A percentile compares a stretch with the other conserved stretches of the same genome.
phyloP scores from a whole-genome alignment of 139 green algal genomes.

The Dunaliella primolecta region DNA sequence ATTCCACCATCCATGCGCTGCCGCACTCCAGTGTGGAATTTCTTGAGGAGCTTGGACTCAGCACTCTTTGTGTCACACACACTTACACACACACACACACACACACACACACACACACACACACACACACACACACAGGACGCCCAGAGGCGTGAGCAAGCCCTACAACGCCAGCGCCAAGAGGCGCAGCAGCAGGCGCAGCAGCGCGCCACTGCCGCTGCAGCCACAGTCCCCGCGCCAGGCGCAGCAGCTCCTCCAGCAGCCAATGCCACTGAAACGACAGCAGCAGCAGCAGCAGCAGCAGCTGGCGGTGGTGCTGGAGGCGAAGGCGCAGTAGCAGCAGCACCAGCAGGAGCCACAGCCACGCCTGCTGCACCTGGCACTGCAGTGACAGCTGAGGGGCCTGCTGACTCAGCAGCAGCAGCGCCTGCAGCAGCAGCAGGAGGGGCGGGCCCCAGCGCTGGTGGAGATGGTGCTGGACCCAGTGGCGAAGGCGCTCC shows the following conservation, averaged over 20 bases:
- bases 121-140: background rate
- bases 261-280: background rate
- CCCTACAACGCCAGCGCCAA: background rate
- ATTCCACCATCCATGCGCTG: too few species aligned
- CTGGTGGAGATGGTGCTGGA: slow-evolving; percentile 1
- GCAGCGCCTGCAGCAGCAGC: background rate
- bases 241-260: background rate
- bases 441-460: background rate
- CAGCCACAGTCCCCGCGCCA: slow-evolving; percentile 8
- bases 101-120: background rate
- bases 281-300: background rate
- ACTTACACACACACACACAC: background rate
- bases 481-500: background rate
- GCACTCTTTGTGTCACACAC: too few species aligned
- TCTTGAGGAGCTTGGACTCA: too few species aligned
- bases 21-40: too few species aligned
- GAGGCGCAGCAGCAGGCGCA: slow-evolving; percentile 12
- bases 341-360: background rate
- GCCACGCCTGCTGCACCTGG: background rate
- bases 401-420: slow-evolving; percentile 4
- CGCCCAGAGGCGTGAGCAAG: background rate
- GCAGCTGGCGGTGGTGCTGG: background rate
- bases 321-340: background rate
- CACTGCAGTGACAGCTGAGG: background rate
- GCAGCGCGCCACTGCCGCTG: slow-evolving; percentile 20